Conservation (phyloP, 345 rosid species). For the Anastatica hierochuntica region DNA sequence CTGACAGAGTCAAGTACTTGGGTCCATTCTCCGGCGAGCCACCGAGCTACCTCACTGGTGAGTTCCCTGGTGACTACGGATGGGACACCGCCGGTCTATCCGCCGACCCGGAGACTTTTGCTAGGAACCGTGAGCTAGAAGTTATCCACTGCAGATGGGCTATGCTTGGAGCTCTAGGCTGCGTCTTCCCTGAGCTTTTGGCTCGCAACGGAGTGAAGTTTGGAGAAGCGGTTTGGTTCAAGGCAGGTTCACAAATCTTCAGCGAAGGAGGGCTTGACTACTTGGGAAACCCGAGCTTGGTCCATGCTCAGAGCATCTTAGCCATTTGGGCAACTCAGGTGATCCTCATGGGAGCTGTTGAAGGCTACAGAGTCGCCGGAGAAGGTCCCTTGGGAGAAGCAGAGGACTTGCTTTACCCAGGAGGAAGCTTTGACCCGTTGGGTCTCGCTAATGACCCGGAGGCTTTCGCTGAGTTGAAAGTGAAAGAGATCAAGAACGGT, state of each 20-base stretch:
- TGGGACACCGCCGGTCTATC: constrained; percentile 66
- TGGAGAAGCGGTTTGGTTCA: constrained; percentile 32
- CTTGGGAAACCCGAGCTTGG: constrained; percentile 75
- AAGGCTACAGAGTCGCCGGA: constrained; percentile 65
- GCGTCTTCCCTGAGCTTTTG: constrained; percentile 63
- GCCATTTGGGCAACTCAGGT: constrained; percentile 76
- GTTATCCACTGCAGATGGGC: constrained; percentile 82
- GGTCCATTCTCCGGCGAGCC: constrained; percentile 81
- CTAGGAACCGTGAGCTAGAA: constrained; percentile 79
- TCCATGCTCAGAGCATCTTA: constrained; percentile 70
- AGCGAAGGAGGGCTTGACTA: constrained; percentile 77
- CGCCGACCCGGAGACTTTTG: constrained; percentile 85
- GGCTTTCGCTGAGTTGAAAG: constrained; percentile 76
- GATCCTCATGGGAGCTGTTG: constrained; percentile 63
- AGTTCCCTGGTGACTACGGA: constrained; percentile 47
- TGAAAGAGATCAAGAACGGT: constrained; percentile 75
- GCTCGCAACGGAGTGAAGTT: constrained; percentile 27
- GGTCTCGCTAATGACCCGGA: constrained; percentile 78
- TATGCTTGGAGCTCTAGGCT: constrained; percentile 73
- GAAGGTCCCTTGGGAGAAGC: constrained; percentile 61
- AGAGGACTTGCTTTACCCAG: constrained; percentile 61
- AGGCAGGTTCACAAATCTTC: constrained; percentile 55
- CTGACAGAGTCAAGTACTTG: constrained; percentile 75
- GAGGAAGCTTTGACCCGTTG: constrained; percentile 82
- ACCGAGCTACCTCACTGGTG: constrained; percentile 68